Percentiles rank a stretch among this genome's conserved stretches.
These are phyloP conservation scores for Dactylis glomerata DNA, from an alignment of 176 grass and related monocot genomes.

Conservation along the genomic window DNA sequence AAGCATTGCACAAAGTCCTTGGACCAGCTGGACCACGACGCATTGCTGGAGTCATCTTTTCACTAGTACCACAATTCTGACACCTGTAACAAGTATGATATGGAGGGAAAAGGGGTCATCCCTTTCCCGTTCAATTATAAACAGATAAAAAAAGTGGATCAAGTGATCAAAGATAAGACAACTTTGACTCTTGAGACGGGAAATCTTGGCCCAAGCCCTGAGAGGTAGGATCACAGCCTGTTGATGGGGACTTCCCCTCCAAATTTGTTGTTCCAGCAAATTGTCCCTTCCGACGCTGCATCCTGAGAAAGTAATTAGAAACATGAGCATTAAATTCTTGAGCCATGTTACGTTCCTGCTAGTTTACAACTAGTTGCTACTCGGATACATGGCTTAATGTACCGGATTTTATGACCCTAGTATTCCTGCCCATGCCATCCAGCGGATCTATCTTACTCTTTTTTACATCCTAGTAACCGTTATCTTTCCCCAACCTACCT, in stretches of 20 bases:
- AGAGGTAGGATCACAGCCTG: slow-evolving; percentile 47
- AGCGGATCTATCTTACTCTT: neutral
- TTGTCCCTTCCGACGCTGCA: slow-evolving; percentile 81
- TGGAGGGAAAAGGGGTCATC: neutral
- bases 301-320: slow-evolving; percentile 53
- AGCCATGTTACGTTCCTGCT: neutral
- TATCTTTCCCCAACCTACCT: slow-evolving; percentile 13
- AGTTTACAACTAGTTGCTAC: slow-evolving; percentile 13
- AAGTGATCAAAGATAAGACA: slow-evolving; percentile 35
- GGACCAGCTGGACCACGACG: slow-evolving; percentile 91
- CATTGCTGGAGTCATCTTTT: slow-evolving; percentile 83
- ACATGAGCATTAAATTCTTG: slow-evolving; percentile 1
- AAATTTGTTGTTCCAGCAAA: slow-evolving; percentile 75
- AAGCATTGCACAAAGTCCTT: slow-evolving; percentile 92
- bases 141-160: slow-evolving; percentile 20
- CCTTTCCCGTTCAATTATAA: slow-evolving; percentile 27
- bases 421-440: neutral
- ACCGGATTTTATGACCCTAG: neutral
- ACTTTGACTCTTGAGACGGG: slow-evolving; percentile 63
- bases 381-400: slow-evolving; percentile 3
- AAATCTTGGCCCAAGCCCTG: slow-evolving; percentile 49
- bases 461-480: neutral
- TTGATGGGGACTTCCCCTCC: slow-evolving; percentile 46
- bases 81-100: slow-evolving; percentile 50
- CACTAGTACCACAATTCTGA: slow-evolving; percentile 89